These are phyloP conservation scores for Nothophaeocryptopus gaeumannii DNA, from an alignment of 2,329 filamentous ascomycete species.

Conservation along the genomic window DNA sequence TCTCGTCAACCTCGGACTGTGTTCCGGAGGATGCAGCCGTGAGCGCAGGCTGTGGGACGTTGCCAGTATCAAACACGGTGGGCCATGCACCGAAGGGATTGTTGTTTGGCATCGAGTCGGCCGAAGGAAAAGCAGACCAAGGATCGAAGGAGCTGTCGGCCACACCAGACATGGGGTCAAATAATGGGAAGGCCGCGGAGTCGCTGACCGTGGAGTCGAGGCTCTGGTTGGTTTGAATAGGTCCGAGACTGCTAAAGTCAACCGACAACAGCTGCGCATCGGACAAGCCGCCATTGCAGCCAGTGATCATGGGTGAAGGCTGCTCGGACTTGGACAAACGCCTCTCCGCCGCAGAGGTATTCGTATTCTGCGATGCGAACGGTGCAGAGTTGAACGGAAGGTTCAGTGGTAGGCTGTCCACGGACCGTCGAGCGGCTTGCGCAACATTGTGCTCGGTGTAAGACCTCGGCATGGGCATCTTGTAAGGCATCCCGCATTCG, in stretches of 20 bases:
- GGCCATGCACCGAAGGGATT: constrained; percentile 36
- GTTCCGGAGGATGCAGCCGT: constrained; percentile 40
- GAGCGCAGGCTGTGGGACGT: constrained; percentile 36
- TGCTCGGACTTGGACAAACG: constrained; percentile 34
- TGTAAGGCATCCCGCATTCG: constrained; percentile 62
- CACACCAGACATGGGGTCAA: constrained; percentile 29
- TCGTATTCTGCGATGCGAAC: constrained; percentile 15
- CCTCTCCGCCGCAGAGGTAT: constrained; percentile 10
- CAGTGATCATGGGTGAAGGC: constrained; percentile 28
- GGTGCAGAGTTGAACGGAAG: constrained; percentile 12
- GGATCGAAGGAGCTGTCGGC: constrained; percentile 31
- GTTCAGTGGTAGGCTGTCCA: constrained; percentile 49
- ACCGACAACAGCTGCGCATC: constrained; percentile 23
- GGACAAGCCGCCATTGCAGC: constrained; percentile 13
- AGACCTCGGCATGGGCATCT: constrained; percentile 58
- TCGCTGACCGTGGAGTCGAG: constrained; percentile 26
- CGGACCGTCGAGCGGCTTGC: constrained; percentile 47
- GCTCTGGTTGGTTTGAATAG: constrained; percentile 26
- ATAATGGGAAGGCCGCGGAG: constrained; percentile 16
- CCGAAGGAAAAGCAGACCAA: constrained; percentile 31
- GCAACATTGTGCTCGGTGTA: constrained; percentile 49
- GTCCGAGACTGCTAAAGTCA: constrained; percentile 28
- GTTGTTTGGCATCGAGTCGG: constrained; percentile 33
- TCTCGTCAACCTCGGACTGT: constrained; percentile 38
- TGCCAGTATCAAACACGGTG: constrained; percentile 24